Evolutionary conservation across 345 rosid species (phyloP), one percentile per base, ranked within the genome.

Genomic region (Chamaenerion angustifolium): DNA sequence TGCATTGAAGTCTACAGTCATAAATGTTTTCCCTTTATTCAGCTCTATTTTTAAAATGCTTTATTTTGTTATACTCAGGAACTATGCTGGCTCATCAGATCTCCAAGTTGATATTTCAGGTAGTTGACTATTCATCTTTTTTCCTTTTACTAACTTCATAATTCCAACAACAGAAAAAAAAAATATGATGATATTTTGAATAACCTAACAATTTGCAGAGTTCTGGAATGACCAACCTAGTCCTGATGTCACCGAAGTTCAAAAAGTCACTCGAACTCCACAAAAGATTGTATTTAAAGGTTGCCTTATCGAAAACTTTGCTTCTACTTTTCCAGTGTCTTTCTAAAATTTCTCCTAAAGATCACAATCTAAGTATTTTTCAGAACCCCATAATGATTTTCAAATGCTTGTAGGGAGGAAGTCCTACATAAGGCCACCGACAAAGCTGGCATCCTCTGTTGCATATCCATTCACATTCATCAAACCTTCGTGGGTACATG

Each of bases 401-500:
- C 37, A 3, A n/a, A 31, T 31, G 37, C 7, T 31, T 31, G 37
- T 31, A 93, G 99, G 95, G 61, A 66, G 75, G 68, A 88, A 79
- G 66, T 79, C 99, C 23, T 60, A 74, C 56, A 46, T 81, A 48
- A 64, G 78, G 46, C 63, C 85, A 12, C 77, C 95, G 9, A 67
- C 90, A 11, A 84, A 71, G 71, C 67, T 71, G 61, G 79, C 95
- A 48, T 85, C 94, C n/a, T 79, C 94, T 3, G 74, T 88, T 44
- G 84, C 76, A 40, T 84, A 88, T 61, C 99, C 99, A 42, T 93
- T 93, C 71, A 84, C 84, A 43, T 79, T 93, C 63, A 75, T 93
- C 71, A 93, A 93, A 67, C 99, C 99, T 12, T 88, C 94, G 42
- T 86, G 90, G 0, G 66, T 79, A 60, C 86, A 79, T 16, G 97